Conservation (phyloP, 257 asterid species). For the Solanum sparsipilum region DNA sequence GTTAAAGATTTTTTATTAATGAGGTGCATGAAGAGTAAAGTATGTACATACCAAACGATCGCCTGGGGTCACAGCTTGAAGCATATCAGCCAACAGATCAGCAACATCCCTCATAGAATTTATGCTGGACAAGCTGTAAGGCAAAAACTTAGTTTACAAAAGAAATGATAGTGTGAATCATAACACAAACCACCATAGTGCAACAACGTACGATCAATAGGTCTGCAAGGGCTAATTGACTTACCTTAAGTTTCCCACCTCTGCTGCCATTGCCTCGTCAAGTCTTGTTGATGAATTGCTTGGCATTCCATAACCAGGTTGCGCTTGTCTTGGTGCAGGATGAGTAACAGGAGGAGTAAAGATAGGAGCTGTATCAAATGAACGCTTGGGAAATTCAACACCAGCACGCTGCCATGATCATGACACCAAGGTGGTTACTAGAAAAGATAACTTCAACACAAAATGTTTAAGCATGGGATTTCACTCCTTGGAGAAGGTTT, state of each 20-base stretch:
- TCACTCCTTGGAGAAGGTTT: background rate
- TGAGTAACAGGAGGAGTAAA: slow-evolving; percentile 70
- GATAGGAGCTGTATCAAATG: slow-evolving; percentile 58
- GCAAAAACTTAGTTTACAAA: background rate
- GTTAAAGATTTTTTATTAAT: background rate
- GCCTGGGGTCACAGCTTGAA: slow-evolving; percentile 60
- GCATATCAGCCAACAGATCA: slow-evolving; percentile 75
- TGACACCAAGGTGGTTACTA: background rate
- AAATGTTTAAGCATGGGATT: background rate
- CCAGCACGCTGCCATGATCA: slow-evolving; percentile 59
- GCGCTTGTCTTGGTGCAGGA: slow-evolving; percentile 44
- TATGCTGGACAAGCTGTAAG: slow-evolving; percentile 44
- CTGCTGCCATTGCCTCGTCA: slow-evolving; percentile 84
- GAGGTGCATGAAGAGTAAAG: background rate
- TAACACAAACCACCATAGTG: background rate
- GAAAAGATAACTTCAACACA: background rate
- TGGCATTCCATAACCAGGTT: slow-evolving; percentile 92
- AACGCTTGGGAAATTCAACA: slow-evolving; percentile 54
- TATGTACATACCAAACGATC: slow-evolving; percentile 39
- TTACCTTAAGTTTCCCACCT: slow-evolving; percentile 55
- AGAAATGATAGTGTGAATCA: background rate
- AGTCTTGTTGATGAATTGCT: slow-evolving; percentile 79
- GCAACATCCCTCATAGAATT: slow-evolving; percentile 53
- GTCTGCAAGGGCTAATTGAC: background rate
- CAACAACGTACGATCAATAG: background rate